These are phyloP conservation scores for Candolleomyces aberdarensis DNA, from an alignment of 768 basidiomycete genomes.

Conservation along the genomic window DNA sequence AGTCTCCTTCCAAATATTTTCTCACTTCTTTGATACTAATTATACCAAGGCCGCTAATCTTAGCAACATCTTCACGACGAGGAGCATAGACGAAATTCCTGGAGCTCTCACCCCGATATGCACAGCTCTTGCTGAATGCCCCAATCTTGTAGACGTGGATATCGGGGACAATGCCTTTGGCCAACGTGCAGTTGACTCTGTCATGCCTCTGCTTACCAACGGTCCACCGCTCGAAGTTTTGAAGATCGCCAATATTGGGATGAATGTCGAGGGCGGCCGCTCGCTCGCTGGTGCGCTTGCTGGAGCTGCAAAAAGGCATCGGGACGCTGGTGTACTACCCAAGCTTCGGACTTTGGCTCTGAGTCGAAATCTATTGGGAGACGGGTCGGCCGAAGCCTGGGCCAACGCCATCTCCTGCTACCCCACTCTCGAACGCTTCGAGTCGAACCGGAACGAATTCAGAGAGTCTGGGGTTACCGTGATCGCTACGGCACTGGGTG, in stretches of 20 bases:
- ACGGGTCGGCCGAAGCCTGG: not conserved
- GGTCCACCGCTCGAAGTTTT: not conserved
- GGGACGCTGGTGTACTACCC: not conserved
- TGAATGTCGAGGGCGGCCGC: not conserved
- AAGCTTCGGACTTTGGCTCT: not conserved
- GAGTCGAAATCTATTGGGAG: not conserved
- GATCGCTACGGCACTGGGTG: not conserved
- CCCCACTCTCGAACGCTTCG: not conserved
- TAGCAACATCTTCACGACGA: not conserved
- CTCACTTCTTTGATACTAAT: not conserved
- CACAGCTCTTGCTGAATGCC: not conserved
- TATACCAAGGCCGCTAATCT: not conserved
- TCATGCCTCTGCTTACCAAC: not conserved
- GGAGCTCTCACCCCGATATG: not conserved
- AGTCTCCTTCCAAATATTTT: not conserved
- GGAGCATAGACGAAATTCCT: not conserved
- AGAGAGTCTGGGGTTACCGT: not conserved
- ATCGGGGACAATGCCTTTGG: not conserved
- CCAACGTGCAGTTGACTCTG: not conserved
- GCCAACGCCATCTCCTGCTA: not conserved
- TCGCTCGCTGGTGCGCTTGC: not conserved
- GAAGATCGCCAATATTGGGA: not conserved
- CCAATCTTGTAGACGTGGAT: not conserved
- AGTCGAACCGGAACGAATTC: not conserved
- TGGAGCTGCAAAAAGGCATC: not conserved